Percentiles rank a stretch among this genome's conserved stretches.
Evolutionary conservation across 2,329 filamentous ascomycete species (phyloP).

Genomic region (Xenosphaeropsis pyriputrescens): DNA sequence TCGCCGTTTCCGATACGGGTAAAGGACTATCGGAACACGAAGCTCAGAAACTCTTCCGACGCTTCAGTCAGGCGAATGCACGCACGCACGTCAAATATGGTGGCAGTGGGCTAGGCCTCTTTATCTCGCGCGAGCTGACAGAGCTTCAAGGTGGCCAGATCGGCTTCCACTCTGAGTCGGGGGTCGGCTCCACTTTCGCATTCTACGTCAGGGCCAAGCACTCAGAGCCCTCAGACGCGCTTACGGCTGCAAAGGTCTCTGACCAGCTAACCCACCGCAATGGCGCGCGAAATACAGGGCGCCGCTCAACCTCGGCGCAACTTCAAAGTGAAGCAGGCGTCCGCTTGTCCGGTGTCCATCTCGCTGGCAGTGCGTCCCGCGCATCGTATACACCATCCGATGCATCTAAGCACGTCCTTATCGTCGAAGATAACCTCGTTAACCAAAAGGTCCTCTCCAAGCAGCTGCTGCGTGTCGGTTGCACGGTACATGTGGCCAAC

Average conservation of each 20-base stretch:
- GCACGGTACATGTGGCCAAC: conserved; percentile 31
- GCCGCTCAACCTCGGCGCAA: too few species aligned
- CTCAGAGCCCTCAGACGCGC: conserved; percentile 13
- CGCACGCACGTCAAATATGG: conserved; percentile 68
- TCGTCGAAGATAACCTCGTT: conserved; percentile 47
- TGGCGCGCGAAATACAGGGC: too few species aligned
- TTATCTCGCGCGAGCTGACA: conserved; percentile 66
- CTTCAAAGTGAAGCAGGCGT: background rate
- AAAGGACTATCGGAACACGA: conserved; percentile 56
- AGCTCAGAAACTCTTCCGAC: conserved; percentile 59
- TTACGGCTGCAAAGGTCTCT: background rate
- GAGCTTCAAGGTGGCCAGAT: conserved; percentile 72
- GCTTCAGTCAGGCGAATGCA: conserved; percentile 65
- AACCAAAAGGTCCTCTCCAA: conserved; percentile 41
- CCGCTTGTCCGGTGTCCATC: background rate
- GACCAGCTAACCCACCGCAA: conserved; percentile 1
- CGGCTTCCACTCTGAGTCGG: conserved; percentile 53
- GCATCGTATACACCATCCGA: background rate
- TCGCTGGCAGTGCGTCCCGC: background rate
- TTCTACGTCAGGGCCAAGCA: conserved; percentile 51
- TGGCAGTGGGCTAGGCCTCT: conserved; percentile 64
- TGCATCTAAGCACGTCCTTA: conserved; percentile 22
- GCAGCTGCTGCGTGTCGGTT: conserved; percentile 29
- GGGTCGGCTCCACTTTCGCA: conserved; percentile 59
- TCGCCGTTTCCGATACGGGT: conserved; percentile 64